These are phyloP conservation scores for Desmodesmus armatus DNA, from an alignment of 139 green algal species.

Conservation along the genomic window DNA sequence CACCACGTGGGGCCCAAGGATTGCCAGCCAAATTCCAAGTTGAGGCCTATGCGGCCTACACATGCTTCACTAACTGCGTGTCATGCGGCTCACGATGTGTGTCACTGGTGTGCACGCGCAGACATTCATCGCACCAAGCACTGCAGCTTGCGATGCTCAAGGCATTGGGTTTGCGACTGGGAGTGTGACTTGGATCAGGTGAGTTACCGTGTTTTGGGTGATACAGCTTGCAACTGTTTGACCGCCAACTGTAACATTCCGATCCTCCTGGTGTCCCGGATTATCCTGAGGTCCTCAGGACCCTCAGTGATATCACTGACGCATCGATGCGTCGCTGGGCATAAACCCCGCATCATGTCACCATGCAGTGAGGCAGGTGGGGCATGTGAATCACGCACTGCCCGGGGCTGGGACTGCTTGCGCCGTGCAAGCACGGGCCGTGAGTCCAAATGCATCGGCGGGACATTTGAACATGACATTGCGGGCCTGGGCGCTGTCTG, in stretches of 20 bases:
- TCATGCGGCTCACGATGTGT: neutral
- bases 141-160: neutral
- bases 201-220: neutral
- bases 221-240: neutral
- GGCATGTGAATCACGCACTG: neutral
- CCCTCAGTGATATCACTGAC: no score
- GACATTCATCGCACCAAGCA: neutral
- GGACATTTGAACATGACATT: neutral
- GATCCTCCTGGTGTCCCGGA: neutral
- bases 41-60: neutral
- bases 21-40: neutral
- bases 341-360: neutral
- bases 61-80: neutral
- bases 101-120: neutral
- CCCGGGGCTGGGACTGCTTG: neutral
- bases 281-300: neutral
- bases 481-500: no score
- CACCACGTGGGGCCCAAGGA: no score
- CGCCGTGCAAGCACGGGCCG: neutral
- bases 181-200: neutral
- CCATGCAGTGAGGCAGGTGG: no score
- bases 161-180: conserved; percentile 5
- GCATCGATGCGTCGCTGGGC: neutral
- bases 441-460: neutral
- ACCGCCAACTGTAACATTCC: neutral